phyloP scores from a whole-genome alignment of 192 early-diverging fungal genomes.

The Rhizoclosmatium sp. region DNA sequence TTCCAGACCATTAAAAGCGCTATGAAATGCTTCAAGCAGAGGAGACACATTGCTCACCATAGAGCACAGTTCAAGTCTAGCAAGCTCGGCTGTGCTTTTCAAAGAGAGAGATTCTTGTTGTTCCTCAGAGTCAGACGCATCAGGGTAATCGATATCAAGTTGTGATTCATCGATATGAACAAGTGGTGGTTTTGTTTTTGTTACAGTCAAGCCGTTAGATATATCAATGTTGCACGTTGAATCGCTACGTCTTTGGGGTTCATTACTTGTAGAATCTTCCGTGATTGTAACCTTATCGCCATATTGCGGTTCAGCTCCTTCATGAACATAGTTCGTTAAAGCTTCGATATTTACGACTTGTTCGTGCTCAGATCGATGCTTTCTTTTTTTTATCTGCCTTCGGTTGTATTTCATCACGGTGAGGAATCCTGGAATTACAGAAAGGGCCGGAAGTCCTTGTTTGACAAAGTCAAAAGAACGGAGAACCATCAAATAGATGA shows the following conservation, averaged over 20 bases:
- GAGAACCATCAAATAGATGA: not conserved
- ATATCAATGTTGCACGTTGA: too few relatives aligned
- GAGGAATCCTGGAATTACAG: not conserved
- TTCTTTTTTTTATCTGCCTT: not conserved
- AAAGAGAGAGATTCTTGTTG: not conserved
- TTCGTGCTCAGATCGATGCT: too few relatives aligned
- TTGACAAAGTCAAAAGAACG: not conserved
- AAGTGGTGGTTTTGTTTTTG: not conserved
- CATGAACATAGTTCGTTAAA: too few relatives aligned
- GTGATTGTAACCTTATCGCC: too few relatives aligned
- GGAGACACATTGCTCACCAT: not conserved
- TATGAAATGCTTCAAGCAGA: constrained; percentile 16
- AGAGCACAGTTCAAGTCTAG: not conserved
- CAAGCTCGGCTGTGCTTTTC: not conserved
- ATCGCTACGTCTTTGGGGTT: too few relatives aligned
- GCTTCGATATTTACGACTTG: too few relatives aligned
- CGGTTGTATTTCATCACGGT: not conserved
- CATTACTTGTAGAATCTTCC: too few relatives aligned
- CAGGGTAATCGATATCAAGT: not conserved
- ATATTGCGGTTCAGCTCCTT: too few relatives aligned
- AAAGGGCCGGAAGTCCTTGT: not conserved
- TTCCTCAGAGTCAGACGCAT: not conserved
- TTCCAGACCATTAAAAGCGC: not conserved
- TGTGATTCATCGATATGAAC: not conserved
- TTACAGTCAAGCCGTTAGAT: too few relatives aligned